These are phyloP conservation scores for Saitozyma podzolica DNA, from an alignment of 768 basidiomycete species.

Conservation along the genomic window DNA sequence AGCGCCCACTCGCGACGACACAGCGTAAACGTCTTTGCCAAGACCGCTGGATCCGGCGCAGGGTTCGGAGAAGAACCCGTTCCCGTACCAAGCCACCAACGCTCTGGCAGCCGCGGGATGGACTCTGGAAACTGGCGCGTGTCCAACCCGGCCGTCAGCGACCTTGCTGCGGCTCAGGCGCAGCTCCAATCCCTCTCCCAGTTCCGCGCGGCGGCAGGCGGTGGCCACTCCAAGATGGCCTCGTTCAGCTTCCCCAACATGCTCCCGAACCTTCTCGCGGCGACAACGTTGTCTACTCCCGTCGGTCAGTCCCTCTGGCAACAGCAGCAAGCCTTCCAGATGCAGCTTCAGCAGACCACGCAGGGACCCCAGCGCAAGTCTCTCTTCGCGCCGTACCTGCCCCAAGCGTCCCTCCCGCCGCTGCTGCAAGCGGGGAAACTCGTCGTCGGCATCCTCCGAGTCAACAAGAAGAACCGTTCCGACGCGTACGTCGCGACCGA, in stretches of 20 bases:
- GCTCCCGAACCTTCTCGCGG: conserved; percentile 96
- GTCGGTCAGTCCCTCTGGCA: conserved; percentile 75
- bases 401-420: conserved; percentile 94
- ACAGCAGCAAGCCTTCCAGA: conserved; percentile 90
- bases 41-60: conserved; percentile 60
- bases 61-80: conserved; percentile 61
- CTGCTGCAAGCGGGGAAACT: conserved; percentile 94
- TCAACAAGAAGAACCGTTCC: conserved; percentile 97
- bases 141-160: conserved; percentile 62
- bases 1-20: conserved; percentile 40
- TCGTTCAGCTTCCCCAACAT: conserved; percentile 98
- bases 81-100: conserved; percentile 35
- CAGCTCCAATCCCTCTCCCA: conserved; percentile 94
- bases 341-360: conserved; percentile 85
- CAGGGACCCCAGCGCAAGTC: conserved; percentile 92
- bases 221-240: conserved; percentile 91
- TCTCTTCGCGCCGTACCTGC: conserved; percentile 96
- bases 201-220: conserved; percentile 79
- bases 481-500: conserved; percentile 99
- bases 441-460: conserved; percentile 93
- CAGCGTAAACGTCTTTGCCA: conserved; percentile 48
- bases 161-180: conserved; percentile 94
- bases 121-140: conserved; percentile 72
- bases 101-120: conserved; percentile 45
- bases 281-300: conserved; percentile 81